phyloP scores from a whole-genome alignment of 139 green algal species.

The Pseudopediastrum boryanum region DNA sequence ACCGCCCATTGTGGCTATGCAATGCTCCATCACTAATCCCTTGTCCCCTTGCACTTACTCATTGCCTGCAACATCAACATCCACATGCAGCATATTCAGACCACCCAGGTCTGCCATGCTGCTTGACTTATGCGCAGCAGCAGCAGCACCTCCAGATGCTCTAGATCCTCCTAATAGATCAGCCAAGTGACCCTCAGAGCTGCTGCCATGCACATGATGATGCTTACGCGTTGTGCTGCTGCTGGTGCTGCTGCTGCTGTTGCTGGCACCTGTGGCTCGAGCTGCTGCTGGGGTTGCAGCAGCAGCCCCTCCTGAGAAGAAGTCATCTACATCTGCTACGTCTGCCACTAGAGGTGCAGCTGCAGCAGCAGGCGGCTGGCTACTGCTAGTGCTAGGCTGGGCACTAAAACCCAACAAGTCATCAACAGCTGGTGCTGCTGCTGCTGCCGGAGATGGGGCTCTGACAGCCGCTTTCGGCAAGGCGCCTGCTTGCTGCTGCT shows the following conservation, averaged over 20 bases:
- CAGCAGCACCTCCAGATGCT: background rate
- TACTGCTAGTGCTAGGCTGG: conserved; percentile 8
- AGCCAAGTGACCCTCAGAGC: conserved; percentile 28
- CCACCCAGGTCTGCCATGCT: conserved; percentile 27
- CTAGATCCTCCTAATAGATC: conserved; percentile 16
- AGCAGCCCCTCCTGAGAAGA: conserved; percentile 45
- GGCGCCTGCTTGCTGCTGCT: background rate
- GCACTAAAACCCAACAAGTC: conserved; percentile 42
- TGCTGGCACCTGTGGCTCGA: background rate
- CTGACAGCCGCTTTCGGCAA: conserved; percentile 8
- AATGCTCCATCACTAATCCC: no score
- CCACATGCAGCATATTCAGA: conserved; percentile 2
- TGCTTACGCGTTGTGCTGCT: background rate
- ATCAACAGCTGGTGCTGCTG: conserved; percentile 25
- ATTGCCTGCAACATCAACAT: conserved; percentile 9
- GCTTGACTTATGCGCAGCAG: conserved; percentile 7
- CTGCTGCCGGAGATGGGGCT: background rate
- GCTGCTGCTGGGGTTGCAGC: conserved; percentile 15
- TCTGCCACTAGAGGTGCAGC: background rate
- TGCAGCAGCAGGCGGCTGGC: background rate
- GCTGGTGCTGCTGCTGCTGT: conserved; percentile 4
- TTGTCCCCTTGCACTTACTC: conserved; percentile 5
- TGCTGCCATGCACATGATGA: conserved; percentile 1
- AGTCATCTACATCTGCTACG: conserved; percentile 53
- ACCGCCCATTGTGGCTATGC: no score